A percentile compares a stretch with the other conserved stretches of the same genome.
Evolutionary conservation across 2,329 filamentous ascomycete genomes (phyloP).

Genomic region (Cladophialophora carrionii): DNA sequence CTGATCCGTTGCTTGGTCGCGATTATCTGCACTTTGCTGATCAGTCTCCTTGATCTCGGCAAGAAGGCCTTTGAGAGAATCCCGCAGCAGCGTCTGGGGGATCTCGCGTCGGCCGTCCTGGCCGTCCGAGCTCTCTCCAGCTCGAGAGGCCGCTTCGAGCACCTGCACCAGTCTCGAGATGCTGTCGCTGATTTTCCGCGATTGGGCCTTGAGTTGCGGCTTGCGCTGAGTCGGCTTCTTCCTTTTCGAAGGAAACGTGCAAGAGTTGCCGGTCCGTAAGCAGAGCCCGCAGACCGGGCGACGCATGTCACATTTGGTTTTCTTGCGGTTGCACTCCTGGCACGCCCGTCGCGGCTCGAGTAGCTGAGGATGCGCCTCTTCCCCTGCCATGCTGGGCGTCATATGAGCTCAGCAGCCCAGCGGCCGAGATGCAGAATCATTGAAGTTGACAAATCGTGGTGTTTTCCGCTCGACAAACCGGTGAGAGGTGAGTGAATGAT

Average conservation of each 20-base stretch:
- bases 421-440: constrained; percentile 4
- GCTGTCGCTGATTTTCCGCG: constrained; percentile 28
- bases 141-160: constrained; percentile 27
- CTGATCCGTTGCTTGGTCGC: background rate
- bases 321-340: constrained; percentile 33
- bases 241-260: constrained; percentile 28
- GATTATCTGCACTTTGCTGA: background rate
- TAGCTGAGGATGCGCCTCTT: constrained; percentile 1
- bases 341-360: constrained; percentile 27
- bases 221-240: constrained; percentile 27
- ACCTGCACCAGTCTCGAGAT: constrained; percentile 26
- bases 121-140: constrained; percentile 7
- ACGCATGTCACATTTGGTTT: constrained; percentile 34
- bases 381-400: constrained; percentile 16
- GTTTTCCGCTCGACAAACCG: background rate
- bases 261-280: constrained; percentile 29
- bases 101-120: constrained; percentile 19
- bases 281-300: constrained; percentile 31
- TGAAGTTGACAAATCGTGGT: background rate
- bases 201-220: constrained; percentile 27
- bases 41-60: constrained; percentile 27
- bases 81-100: constrained; percentile 21
- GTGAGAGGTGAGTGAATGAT: background rate
- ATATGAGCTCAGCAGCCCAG: constrained; percentile 8
- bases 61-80: constrained; percentile 27